These are phyloP conservation scores for Vigna mungo DNA, from an alignment of 306 rosid genomes.

Conservation along the genomic window DNA sequence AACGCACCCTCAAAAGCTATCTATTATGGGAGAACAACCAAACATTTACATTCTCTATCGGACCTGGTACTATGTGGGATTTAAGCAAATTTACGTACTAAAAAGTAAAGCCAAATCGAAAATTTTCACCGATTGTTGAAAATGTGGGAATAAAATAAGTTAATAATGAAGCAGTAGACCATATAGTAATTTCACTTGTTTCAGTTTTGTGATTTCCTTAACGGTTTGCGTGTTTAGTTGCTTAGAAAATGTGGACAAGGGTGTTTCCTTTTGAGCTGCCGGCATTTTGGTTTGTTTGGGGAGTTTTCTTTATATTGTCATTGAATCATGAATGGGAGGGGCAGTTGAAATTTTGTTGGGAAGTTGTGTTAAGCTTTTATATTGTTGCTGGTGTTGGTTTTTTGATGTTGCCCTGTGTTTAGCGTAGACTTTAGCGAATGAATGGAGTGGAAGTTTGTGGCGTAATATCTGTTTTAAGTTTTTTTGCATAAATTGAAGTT, in stretches of 20 bases:
- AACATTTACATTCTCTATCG: too few relatives aligned
- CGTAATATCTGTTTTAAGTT: constrained; percentile 8
- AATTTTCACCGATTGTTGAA: too few relatives aligned
- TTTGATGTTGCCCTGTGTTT: not conserved
- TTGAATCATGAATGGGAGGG: constrained; percentile 8
- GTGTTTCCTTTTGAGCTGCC: not conserved
- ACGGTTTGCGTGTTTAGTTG: not conserved
- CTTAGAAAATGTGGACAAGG: constrained; percentile 23
- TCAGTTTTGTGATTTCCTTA: too few relatives aligned
- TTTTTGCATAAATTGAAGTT: constrained; percentile 19
- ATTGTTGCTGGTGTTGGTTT: constrained; percentile 21
- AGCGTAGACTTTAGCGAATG: not conserved
- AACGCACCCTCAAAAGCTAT: too few relatives aligned
- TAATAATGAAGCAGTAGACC: too few relatives aligned
- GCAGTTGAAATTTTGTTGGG: not conserved
- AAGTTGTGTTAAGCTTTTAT: not conserved
- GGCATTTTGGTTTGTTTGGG: not conserved
- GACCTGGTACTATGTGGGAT: too few relatives aligned
- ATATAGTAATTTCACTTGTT: too few relatives aligned
- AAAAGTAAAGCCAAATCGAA: too few relatives aligned
- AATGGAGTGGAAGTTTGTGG: constrained; percentile 6
- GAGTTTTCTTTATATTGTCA: not conserved
- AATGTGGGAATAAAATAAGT: too few relatives aligned
- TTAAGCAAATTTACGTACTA: too few relatives aligned
- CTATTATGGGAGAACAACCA: too few relatives aligned